phyloP scores from a whole-genome alignment of 805 yeast species.

The Ogataea parapolymorpha region DNA sequence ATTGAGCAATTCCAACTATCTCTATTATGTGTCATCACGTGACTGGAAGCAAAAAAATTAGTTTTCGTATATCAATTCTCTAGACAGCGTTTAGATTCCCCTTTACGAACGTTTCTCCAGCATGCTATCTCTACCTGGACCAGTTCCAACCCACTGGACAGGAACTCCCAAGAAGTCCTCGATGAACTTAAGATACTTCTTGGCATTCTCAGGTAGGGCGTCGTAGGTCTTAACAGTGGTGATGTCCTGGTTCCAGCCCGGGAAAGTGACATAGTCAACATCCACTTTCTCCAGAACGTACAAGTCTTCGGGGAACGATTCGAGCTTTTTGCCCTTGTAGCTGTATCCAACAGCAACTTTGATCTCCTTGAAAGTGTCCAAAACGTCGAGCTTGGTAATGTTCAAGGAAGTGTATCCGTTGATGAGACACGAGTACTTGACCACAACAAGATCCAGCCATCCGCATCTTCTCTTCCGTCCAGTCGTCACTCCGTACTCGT shows the following conservation, averaged over 20 bases:
- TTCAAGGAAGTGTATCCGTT: slow-evolving; percentile 95
- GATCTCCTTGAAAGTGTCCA: slow-evolving; percentile 86
- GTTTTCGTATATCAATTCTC: background rate
- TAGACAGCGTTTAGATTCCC: slow-evolving; percentile 4
- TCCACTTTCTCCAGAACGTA: slow-evolving; percentile 80
- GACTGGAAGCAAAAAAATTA: slow-evolving; percentile 3
- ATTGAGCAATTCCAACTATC: slow-evolving; percentile 8
- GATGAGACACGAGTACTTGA: slow-evolving; percentile 85
- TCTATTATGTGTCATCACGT: slow-evolving; percentile 17
- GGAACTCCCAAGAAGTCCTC: slow-evolving; percentile 84
- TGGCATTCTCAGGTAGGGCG: slow-evolving; percentile 85
- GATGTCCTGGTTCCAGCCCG: slow-evolving; percentile 92
- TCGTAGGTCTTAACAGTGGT: slow-evolving; percentile 64
- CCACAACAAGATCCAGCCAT: slow-evolving; percentile 94
- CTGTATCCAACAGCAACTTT: slow-evolving; percentile 83
- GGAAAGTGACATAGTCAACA: slow-evolving; percentile 84
- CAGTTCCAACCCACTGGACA: slow-evolving; percentile 96
- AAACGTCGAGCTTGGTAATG: slow-evolving; percentile 92
- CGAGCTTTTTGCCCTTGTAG: slow-evolving; percentile 69
- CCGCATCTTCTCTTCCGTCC: slow-evolving; percentile 99
- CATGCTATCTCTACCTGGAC: slow-evolving; percentile 96
- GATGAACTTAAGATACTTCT: slow-evolving; percentile 77
- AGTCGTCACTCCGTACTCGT: slow-evolving; percentile 96
- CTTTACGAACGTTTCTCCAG: slow-evolving; percentile 45
- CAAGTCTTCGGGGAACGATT: slow-evolving; percentile 92